These are phyloP conservation scores for Clonostachys rhizophaga DNA, from an alignment of 2,329 filamentous ascomycete species.

Conservation along the genomic window DNA sequence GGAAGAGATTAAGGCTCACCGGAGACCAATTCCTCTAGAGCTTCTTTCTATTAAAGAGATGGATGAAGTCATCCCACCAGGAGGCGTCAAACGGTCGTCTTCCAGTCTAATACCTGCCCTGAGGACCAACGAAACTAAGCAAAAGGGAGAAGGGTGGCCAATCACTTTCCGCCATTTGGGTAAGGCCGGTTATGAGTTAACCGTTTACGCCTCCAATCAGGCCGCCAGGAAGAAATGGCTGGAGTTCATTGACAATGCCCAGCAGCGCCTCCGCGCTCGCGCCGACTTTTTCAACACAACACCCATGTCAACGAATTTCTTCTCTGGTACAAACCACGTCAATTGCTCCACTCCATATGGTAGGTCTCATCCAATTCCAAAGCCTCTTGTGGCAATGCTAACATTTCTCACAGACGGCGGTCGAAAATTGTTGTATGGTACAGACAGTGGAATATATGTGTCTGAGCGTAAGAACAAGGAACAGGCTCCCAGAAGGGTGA, in stretches of 20 bases:
- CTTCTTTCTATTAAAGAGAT: constrained; percentile 92
- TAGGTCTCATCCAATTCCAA: constrained; percentile 33
- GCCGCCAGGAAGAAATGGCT: constrained; percentile 94
- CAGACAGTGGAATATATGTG: constrained; percentile 88
- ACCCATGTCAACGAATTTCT: constrained; percentile 55
- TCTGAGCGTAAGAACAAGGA: constrained; percentile 89
- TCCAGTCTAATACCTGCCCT: constrained; percentile 70
- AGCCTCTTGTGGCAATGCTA: background rate
- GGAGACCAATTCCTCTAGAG: constrained; percentile 89
- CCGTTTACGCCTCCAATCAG: constrained; percentile 80
- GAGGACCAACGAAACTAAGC: constrained; percentile 45
- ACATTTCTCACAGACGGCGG: constrained; percentile 66
- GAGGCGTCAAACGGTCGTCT: constrained; percentile 81
- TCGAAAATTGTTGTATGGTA: constrained; percentile 89
- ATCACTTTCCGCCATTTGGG: constrained; percentile 96
- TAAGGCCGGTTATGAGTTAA: constrained; percentile 90
- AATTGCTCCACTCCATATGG: constrained; percentile 92
- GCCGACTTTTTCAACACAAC: constrained; percentile 86
- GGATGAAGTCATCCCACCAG: constrained; percentile 86
- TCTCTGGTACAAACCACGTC: constrained; percentile 69
- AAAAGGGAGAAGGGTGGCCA: constrained; percentile 73
- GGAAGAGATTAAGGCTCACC: constrained; percentile 93
- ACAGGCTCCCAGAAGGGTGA: constrained; percentile 71
- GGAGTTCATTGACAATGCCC: constrained; percentile 88
- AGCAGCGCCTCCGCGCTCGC: constrained; percentile 79